Evolutionary conservation across 192 early-diverging fungal species (phyloP), one percentile per base, ranked within the genome.

Genomic region (Funneliformis geosporum): DNA sequence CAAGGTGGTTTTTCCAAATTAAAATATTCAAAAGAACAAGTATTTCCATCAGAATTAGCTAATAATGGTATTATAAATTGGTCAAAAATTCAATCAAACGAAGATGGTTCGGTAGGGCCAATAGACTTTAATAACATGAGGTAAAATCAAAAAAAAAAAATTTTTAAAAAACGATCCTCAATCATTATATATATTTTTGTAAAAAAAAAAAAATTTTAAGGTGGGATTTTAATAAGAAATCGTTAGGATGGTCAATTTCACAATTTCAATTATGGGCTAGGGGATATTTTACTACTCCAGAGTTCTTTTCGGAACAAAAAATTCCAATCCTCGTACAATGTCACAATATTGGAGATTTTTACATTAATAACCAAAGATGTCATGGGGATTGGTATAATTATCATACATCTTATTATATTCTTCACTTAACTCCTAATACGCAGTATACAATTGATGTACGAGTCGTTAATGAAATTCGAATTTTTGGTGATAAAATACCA

Each of bases 321-420:
- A 76, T 75, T 8, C 60, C 83, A 4, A 61, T 89, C 6, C 67
- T 80, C 12, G 78, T 89, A 40, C 88, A 89, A 40, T 82, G 81
- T 12, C 64, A 86, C 27, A 85, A 87, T 46, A 85, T 92, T n/a
- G 84, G 87, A 10, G 85, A 87, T 33, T 93, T 92, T 85, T 92
- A 92, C 73, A 87, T 94, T 66, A 87, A 94, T 78, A 75, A 87
- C 16, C 73, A 80, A 28, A 83, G 87, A 21, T 86, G 86, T 55
- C 83, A 85, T 23, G 93, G 93, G 6, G 93, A 94, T 75, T 85
- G 87, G 74, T 94, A 93, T 77, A 82, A 80, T 28, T 92, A 92
- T 68, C 72, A 69, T 6, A 83, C 82, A 2, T 85, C 84, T 5
- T 72, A 77, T 4, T 84, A 89, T 86, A 86, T 88, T 7, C 78